Evolutionary conservation across 179 eudicot genomes (phyloP).

Genomic region (Monotropa hypopitys): DNA sequence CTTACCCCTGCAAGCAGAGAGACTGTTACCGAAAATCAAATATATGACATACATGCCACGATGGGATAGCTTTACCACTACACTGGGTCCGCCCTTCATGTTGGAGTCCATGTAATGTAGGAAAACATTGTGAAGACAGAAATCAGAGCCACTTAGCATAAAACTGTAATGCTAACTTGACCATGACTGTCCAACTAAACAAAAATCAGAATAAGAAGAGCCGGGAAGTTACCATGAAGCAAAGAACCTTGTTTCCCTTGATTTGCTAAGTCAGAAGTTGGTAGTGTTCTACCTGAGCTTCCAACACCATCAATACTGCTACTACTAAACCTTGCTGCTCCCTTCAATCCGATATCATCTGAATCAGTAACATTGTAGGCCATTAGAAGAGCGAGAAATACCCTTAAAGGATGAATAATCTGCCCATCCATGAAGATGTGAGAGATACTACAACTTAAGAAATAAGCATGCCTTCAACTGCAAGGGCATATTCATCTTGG

Average conservation of each 20-base stretch:
- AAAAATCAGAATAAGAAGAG: neutral
- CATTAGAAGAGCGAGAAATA: conserved; percentile 6
- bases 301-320: conserved; percentile 29
- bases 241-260: conserved; percentile 33
- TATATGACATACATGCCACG: too few relatives aligned
- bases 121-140: neutral
- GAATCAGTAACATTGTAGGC: conserved; percentile 23
- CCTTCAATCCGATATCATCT: conserved; percentile 45
- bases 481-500: conserved; percentile 43
- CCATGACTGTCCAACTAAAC: neutral
- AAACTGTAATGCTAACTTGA: neutral
- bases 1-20: too few relatives aligned
- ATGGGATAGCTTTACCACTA: too few relatives aligned
- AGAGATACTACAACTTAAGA: neutral
- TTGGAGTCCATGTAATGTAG: neutral
- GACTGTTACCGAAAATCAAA: too few relatives aligned
- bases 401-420: neutral
- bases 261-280: conserved; percentile 32
- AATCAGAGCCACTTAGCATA: neutral
- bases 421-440: neutral
- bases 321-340: conserved; percentile 24
- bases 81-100: too few relatives aligned
- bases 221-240: conserved; percentile 40
- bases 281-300: conserved; percentile 32
- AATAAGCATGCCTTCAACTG: conserved; percentile 48